Conservation (phyloP, 768 basidiomycete genomes). For the Mycena galopus region DNA sequence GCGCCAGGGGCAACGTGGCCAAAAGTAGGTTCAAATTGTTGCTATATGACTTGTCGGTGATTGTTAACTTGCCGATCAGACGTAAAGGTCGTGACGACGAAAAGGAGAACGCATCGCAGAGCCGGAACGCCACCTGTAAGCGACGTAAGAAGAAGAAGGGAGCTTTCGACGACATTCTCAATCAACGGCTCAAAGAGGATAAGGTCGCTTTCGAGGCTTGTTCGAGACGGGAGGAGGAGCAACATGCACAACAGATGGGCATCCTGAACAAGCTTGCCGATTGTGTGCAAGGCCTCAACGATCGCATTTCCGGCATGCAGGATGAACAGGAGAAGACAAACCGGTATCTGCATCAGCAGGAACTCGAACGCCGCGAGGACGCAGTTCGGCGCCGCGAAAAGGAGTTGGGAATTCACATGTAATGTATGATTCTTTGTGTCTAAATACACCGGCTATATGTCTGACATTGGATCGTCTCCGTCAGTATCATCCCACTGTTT, state of each 20-base stretch:
- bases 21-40: background rate
- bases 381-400: background rate
- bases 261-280: slow-evolving; percentile 1
- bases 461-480: background rate
- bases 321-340: slow-evolving; percentile 4
- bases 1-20: background rate
- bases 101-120: background rate
- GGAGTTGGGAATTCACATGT: background rate
- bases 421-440: background rate
- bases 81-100: background rate
- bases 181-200: background rate
- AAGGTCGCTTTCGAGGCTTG: background rate
- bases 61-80: background rate
- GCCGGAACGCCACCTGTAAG: background rate
- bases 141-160: background rate
- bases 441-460: background rate
- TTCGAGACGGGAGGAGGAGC: background rate
- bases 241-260: background rate
- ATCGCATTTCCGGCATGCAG: background rate
- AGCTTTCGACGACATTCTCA: background rate
- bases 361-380: background rate
- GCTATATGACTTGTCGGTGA: background rate
- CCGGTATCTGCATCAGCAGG: background rate
- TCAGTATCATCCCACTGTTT: background rate
- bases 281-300: background rate